Evolutionary conservation across 805 yeast species (phyloP), one percentile per base, ranked within the genome.

Genomic region (Starmerella asiatica): DNA sequence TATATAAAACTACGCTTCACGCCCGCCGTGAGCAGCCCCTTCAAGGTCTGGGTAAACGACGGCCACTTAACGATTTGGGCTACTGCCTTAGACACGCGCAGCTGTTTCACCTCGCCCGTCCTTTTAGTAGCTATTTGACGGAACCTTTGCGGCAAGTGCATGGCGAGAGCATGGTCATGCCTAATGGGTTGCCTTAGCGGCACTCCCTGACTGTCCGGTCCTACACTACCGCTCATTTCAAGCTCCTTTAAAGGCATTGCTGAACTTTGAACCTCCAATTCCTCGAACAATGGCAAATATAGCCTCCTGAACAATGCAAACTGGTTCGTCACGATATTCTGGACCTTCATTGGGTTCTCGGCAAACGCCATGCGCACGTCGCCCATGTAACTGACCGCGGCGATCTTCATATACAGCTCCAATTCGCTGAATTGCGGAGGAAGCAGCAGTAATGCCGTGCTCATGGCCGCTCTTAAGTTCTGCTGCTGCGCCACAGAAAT

Each of bases 1-100:
- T 52, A 52, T 3, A 17, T 20, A 3, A 31, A 18, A 18, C 54
- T 48, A 12, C 52, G 37, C 12, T 36, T 33, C 3, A 50, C 14
- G 9, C 98, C 98, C 1, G 97, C 95, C 3, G 94, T 84, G 31
- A 83, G 62, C 1, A 88, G 52, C 0, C 98, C 98, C 57, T 88
- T 85, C 15, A 74, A 47, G 23, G 83, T 73, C 58, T 91, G 98
- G 7, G 74, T 58, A 14, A 76, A 55, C 14, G 94, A 81, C n/a
- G 91, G 77, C 54, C 62, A 61, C 32, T 64, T 65, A 6, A 86
- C 85, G 1, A 79, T 79, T 20, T 65, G 59, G 46, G 64, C 60
- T 29, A 81, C 63, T 2, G 69, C 61, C 40, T 41, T 55, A 45
- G 47, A 71, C 54, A 39, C 64, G 56, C 26, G 46, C 34, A 26